phyloP scores from a whole-genome alignment of 2,329 filamentous ascomycete genomes.

The Fusarium sp. region DNA sequence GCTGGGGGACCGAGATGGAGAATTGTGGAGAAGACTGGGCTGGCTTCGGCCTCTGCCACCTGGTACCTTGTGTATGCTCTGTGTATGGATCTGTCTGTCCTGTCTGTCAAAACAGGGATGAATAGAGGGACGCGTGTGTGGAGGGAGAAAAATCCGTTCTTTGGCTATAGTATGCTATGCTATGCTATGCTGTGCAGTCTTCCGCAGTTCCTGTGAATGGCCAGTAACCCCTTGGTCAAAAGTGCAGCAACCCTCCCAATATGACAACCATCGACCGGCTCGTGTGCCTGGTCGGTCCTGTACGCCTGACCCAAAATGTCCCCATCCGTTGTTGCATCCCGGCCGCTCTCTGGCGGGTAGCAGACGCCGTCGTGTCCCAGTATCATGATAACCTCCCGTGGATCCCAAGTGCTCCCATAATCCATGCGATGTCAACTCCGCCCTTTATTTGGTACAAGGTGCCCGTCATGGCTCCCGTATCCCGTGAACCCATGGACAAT shows the following conservation, averaged over 20 bases:
- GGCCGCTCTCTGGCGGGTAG: slow-evolving; percentile 25
- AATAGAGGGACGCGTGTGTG: slow-evolving; percentile 7
- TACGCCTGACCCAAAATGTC: slow-evolving; percentile 41
- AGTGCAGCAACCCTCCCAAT: slow-evolving; percentile 37
- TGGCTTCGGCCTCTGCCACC: slow-evolving; percentile 16
- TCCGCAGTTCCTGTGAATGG: slow-evolving; percentile 41
- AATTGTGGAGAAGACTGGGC: slow-evolving; percentile 18
- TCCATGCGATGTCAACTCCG: slow-evolving; percentile 47
- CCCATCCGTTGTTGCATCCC: slow-evolving; percentile 28
- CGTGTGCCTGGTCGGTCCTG: slow-evolving; percentile 40
- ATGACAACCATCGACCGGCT: slow-evolving; percentile 38
- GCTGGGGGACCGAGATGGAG: neutral
- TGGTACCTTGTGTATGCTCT: slow-evolving; percentile 15
- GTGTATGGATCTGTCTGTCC: neutral
- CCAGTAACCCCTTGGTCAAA: slow-evolving; percentile 37
- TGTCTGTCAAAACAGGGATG: neutral
- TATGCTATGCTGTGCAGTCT: slow-evolving; percentile 44
- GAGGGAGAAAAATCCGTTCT: slow-evolving; percentile 38
- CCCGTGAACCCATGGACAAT: slow-evolving; percentile 37
- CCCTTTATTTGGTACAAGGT: slow-evolving; percentile 47
- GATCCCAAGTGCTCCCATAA: slow-evolving; percentile 45
- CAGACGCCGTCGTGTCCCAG: slow-evolving; percentile 44
- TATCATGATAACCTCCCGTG: slow-evolving; percentile 45
- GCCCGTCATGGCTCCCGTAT: slow-evolving; percentile 39
- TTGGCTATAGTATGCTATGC: slow-evolving; percentile 44